Conservation (phyloP, 2,329 filamentous ascomycete genomes). For the Fusarium liriodendri region DNA sequence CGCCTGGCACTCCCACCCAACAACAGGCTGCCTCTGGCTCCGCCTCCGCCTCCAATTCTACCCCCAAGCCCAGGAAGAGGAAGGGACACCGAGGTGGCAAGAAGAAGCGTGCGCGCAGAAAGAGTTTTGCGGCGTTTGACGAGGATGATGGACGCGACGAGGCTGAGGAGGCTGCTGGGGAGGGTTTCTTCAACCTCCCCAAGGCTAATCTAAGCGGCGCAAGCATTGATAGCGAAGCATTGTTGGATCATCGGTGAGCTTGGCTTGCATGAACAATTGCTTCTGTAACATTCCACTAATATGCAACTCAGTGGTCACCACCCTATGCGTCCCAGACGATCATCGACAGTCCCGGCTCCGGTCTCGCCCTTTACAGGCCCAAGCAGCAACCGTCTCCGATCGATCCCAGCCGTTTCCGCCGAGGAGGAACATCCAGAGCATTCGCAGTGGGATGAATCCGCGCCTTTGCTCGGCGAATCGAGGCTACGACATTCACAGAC, state of each 20-base stretch:
- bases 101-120: conserved; percentile 80
- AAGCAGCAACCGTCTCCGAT: conserved; percentile 50
- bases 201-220: conserved; percentile 78
- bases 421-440: conserved; percentile 62
- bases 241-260: conserved; percentile 85
- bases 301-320: conserved; percentile 63
- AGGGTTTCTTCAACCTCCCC: conserved; percentile 62
- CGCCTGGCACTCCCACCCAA: conserved; percentile 18
- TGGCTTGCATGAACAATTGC: not conserved
- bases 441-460: conserved; percentile 59
- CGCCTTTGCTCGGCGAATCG: conserved; percentile 64
- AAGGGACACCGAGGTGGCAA: conserved; percentile 81
- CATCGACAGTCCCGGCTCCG: conserved; percentile 59
- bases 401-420: conserved; percentile 51
- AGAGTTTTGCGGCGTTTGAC: conserved; percentile 79
- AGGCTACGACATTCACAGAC: conserved; percentile 37
- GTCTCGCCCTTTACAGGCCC: conserved; percentile 47
- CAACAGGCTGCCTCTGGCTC: conserved; percentile 26
- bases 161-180: conserved; percentile 47
- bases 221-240: conserved; percentile 87
- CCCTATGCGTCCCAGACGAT: conserved; percentile 71
- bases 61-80: conserved; percentile 63
- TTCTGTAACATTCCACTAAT: not conserved
- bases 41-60: conserved; percentile 25
- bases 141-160: conserved; percentile 62